Conservation (phyloP, 2,329 filamentous ascomycete species). For the Penicillium sp. region DNA sequence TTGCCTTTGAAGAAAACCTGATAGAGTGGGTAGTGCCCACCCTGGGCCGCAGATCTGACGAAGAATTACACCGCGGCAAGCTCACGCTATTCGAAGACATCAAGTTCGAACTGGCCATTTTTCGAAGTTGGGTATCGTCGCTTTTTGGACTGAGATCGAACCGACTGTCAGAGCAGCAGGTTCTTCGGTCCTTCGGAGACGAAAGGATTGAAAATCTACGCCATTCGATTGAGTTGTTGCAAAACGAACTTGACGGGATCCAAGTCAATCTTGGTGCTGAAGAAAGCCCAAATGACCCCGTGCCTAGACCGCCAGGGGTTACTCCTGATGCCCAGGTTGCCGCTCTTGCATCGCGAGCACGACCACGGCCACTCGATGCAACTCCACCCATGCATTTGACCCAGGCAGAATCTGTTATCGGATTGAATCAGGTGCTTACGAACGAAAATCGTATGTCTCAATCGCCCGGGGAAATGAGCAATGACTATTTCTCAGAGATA, state of each 20-base stretch:
- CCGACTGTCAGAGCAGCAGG: constrained; percentile 13
- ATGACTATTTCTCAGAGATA: constrained; percentile 31
- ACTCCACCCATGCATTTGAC: constrained; percentile 9
- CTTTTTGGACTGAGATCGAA: constrained; percentile 28
- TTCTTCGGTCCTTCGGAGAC: constrained; percentile 15
- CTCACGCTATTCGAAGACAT: constrained; percentile 39
- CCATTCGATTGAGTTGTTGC: constrained; percentile 31
- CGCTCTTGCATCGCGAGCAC: constrained; percentile 8
- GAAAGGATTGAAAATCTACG: constrained; percentile 31
- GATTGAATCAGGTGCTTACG: constrained; percentile 20
- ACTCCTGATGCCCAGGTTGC: constrained; percentile 12
- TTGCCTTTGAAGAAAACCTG: constrained; percentile 44
- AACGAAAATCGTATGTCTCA: constrained; percentile 40
- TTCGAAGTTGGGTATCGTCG: constrained; percentile 34
- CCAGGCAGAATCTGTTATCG: constrained; percentile 5
- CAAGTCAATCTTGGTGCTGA: constrained; percentile 9
- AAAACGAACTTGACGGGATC: constrained; percentile 26
- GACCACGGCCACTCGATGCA: constrained; percentile 10
- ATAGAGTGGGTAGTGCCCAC: constrained; percentile 44
- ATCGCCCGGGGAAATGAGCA: constrained; percentile 39
- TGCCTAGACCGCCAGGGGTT: constrained; percentile 17
- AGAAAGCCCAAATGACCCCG: constrained; percentile 11
- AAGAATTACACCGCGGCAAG: constrained; percentile 38
- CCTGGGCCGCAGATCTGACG: constrained; percentile 39
- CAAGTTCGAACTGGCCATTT: constrained; percentile 32